Base-by-base conservation (phyloP, 441 rosid species). In the Jatropha multifida region DNA sequence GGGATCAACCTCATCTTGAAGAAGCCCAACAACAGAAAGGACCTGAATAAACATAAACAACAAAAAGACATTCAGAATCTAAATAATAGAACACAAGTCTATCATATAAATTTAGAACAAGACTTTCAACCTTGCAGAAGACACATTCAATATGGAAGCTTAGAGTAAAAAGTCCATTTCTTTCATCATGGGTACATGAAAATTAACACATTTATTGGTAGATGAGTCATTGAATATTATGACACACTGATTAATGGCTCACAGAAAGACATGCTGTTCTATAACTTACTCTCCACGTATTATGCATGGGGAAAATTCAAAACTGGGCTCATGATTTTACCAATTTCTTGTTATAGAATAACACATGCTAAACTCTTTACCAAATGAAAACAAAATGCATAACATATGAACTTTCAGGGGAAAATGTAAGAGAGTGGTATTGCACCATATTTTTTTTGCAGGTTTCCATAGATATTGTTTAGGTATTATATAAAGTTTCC, bases 1-100 rank as follows among this genome's bases (percentile, higher is more conserved):
- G 26, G 98, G 97, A 82, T 92, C 98, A 66, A 90, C 92, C 38
- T 92, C 98, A 82, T 92, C 98, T 83, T 92, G 98, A 37, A 94
- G 88, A 72, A 92, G 88, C 58, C 97, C 97, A 85, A 94, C 96
- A 72, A 94, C 93, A 38, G 94, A 89, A 0, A 94, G 89, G 65
- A 92, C 94, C 92, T 89, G 84, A 18, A 20, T 5, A 46, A 48
- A 8, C 59, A 46, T n/a, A 78, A 72, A 48, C 65, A 32, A 14
- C 44, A 68, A 48, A 52, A 17, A 10, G 4, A 11, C 14, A 52
- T 51, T 23, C 46, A 63, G 9, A 32, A 13, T 38, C 18, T 65
- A 13, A 41, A 2, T 17, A 42, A 1, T 12, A 9, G 9, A 64
- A n/a, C 32, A 7, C 32, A 38, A 62, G 27, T 58, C 32, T 7